Evolutionary conservation across 495 filamentous ascomycete genomes (phyloP).

Genomic region (Aspergillus wentii): DNA sequence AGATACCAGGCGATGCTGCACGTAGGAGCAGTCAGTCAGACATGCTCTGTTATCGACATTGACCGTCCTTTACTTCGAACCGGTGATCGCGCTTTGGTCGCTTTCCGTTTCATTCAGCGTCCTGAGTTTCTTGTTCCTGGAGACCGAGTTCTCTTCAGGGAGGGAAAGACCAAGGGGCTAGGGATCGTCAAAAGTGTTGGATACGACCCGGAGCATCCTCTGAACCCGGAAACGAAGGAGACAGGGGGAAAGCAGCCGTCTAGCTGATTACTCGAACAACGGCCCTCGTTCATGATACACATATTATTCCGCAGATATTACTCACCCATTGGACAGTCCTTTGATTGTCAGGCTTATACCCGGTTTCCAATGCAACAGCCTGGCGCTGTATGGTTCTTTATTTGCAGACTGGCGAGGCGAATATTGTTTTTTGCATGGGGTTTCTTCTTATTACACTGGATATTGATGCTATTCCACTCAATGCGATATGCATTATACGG

Average conservation of each 20-base stretch:
- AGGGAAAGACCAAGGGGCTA: conserved; percentile 91
- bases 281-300: no score
- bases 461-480: no score
- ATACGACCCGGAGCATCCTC: conserved; percentile 65
- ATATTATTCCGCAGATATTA: no score
- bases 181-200: conserved; percentile 91
- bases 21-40: conserved; percentile 92
- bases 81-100: conserved; percentile 85
- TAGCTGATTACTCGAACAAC: no score
- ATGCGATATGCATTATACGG: no score
- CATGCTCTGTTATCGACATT: conserved; percentile 95
- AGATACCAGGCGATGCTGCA: conserved; percentile 99
- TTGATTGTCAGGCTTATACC: no score
- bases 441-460: no score
- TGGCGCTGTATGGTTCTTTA: no score
- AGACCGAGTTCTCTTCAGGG: conserved; percentile 87
- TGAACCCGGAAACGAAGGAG: conserved; percentile 41
- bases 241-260: conserved; percentile 12
- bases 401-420: no score
- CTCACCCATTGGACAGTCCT: no score
- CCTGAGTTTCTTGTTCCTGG: conserved; percentile 89
- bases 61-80: conserved; percentile 94
- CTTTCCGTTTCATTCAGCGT: conserved; percentile 93
- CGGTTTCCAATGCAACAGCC: no score
- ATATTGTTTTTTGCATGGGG: no score